Conservation (phyloP, 2,329 filamentous ascomycete genomes). For the Penicillium sp. region DNA sequence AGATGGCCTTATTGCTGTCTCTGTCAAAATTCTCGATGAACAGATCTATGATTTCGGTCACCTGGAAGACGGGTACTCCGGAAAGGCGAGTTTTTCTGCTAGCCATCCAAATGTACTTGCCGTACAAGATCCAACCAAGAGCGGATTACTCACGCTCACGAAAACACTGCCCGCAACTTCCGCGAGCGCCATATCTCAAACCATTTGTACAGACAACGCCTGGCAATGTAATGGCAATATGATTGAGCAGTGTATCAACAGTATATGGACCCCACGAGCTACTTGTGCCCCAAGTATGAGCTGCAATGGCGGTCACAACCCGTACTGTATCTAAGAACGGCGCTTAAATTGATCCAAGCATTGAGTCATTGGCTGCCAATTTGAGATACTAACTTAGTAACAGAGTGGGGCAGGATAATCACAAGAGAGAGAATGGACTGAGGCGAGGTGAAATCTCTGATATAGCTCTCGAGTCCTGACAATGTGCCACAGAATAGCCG, state of each 20-base stretch:
- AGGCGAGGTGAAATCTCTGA: too few species aligned
- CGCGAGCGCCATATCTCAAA: not conserved
- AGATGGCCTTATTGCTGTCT: conserved; percentile 8
- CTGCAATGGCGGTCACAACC: conserved; percentile 1
- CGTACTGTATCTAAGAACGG: not conserved
- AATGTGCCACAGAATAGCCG: too few species aligned
- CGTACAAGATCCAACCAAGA: not conserved
- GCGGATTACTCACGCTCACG: not conserved
- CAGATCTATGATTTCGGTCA: conserved; percentile 9
- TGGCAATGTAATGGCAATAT: conserved; percentile 1
- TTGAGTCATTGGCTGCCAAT: too few species aligned
- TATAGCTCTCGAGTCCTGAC: too few species aligned
- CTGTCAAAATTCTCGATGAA: conserved; percentile 14
- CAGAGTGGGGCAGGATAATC: too few species aligned
- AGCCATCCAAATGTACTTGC: not conserved
- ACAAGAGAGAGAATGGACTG: too few species aligned
- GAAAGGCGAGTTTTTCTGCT: not conserved
- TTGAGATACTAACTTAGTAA: too few species aligned
- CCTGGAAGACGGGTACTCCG: too few species aligned
- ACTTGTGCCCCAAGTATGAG: not conserved
- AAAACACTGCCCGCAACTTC: not conserved
- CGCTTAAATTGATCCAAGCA: too few species aligned
- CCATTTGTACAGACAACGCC: not conserved
- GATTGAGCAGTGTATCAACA: not conserved
- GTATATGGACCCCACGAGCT: not conserved